Evolutionary conservation across 305 asterid species (phyloP).

Genomic region (Striga hermonthica): DNA sequence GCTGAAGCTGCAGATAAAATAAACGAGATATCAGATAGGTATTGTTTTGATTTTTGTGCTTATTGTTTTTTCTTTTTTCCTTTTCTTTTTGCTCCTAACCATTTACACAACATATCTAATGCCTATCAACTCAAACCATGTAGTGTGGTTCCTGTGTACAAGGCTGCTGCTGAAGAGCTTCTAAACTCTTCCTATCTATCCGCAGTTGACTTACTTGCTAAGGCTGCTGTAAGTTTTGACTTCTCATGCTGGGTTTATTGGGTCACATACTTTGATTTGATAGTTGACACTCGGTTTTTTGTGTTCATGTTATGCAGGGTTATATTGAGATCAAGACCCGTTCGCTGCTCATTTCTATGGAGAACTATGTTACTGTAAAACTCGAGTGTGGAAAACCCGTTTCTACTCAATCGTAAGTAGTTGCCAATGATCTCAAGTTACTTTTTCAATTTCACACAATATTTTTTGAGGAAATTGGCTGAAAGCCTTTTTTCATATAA

Average conservation of each 20-base stretch:
- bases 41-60: neutral
- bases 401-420: slow-evolving; percentile 70
- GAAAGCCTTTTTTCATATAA: too few relatives aligned
- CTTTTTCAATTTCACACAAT: too few relatives aligned
- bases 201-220: slow-evolving; percentile 77
- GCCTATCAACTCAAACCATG: slow-evolving; percentile 24
- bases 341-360: slow-evolving; percentile 85
- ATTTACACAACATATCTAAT: neutral
- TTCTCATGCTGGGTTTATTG: neutral
- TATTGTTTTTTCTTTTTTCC: neutral
- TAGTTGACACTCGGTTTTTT: slow-evolving; percentile 20
- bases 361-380: slow-evolving; percentile 70
- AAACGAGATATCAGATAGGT: slow-evolving; percentile 76
- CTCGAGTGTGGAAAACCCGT: slow-evolving; percentile 75
- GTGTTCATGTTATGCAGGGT: slow-evolving; percentile 49
- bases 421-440: slow-evolving; percentile 6
- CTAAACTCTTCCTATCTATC: slow-evolving; percentile 55
- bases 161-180: slow-evolving; percentile 81
- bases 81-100: too few relatives aligned
- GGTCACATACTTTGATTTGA: neutral
- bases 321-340: slow-evolving; percentile 80
- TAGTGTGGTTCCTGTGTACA: slow-evolving; percentile 84
- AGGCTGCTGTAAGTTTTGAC: slow-evolving; percentile 72
- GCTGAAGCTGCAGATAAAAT: slow-evolving; percentile 73
- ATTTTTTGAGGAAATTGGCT: too few relatives aligned